phyloP scores from a whole-genome alignment of 192 early-diverging fungal genomes.

The Physocladia obscura region DNA sequence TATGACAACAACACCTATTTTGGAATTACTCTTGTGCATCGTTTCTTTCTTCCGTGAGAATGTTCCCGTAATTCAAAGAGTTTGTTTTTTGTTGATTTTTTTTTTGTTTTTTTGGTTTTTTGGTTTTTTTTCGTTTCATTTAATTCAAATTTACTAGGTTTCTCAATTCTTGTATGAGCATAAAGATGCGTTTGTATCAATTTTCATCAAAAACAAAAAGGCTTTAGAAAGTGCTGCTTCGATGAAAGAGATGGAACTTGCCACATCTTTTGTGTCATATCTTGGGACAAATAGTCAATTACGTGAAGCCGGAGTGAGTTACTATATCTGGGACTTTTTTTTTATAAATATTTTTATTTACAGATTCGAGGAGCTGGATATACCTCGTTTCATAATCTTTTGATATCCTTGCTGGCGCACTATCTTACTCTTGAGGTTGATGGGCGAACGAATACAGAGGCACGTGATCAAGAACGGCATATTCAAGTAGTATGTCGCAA shows the following conservation, averaged over 20 bases:
- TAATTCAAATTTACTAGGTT: constrained; percentile 32
- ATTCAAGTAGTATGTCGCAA: constrained; percentile 52
- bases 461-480: constrained; percentile 39
- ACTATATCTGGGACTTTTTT: no score
- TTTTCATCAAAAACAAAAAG: constrained; percentile 53
- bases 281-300: constrained; percentile 22
- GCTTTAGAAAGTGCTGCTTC: constrained; percentile 43
- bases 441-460: neutral
- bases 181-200: constrained; percentile 54
- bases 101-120: constrained; percentile 39
- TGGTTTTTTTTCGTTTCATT: neutral
- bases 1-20: constrained; percentile 59
- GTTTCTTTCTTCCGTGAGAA: constrained; percentile 32
- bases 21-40: constrained; percentile 60
- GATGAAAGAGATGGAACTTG: constrained; percentile 46
- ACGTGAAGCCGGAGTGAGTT: constrained; percentile 14
- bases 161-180: constrained; percentile 40
- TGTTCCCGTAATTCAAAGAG: neutral
- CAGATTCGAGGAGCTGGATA: constrained; percentile 45
- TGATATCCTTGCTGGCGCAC: constrained; percentile 31
- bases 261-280: constrained; percentile 39
- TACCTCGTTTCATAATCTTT: constrained; percentile 43
- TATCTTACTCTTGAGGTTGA: neutral
- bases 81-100: constrained; percentile 31
- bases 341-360: constrained; percentile 11